These are phyloP conservation scores for Apiospora saccharicola DNA, from an alignment of 2,329 filamentous ascomycete genomes.

Conservation along the genomic window DNA sequence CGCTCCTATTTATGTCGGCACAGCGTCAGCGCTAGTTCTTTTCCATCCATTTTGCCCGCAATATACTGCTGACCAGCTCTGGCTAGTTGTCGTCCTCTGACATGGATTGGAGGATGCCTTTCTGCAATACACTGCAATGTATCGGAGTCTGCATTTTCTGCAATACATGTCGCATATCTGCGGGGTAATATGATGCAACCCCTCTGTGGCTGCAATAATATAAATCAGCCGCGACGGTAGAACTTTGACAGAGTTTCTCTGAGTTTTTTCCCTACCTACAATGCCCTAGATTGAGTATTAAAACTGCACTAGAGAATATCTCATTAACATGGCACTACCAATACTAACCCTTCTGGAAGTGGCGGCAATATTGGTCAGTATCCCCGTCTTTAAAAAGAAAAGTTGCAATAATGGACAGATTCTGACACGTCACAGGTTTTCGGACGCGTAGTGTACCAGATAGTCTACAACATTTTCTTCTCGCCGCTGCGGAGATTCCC, in stretches of 20 bases:
- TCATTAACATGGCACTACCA: not conserved
- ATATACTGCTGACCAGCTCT: not conserved
- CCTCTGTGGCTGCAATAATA: not conserved
- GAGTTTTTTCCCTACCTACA: not conserved
- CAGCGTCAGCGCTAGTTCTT: slow-evolving; percentile 9
- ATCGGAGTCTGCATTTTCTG: not conserved
- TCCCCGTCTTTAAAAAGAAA: not conserved
- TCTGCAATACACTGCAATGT: not conserved
- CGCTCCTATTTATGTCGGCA: not conserved
- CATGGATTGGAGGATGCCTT: not conserved
- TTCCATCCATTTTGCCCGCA: not conserved
- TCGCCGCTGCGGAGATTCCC: slow-evolving; percentile 25
- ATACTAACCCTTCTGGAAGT: not conserved
- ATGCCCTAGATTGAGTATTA: not conserved
- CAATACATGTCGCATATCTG: not conserved
- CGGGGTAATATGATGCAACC: not conserved
- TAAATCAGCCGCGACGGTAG: not conserved
- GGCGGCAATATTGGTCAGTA: not conserved
- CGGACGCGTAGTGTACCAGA: slow-evolving; percentile 19
- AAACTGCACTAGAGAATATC: not conserved
- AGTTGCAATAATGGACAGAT: not conserved
- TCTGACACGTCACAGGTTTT: slow-evolving; percentile 12
- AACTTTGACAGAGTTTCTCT: not conserved
- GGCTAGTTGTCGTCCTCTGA: not conserved
- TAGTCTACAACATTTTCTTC: slow-evolving; percentile 26